Evolutionary conservation across 768 basidiomycete species (phyloP).

Genomic region (Rhizopogon vesiculosus): DNA sequence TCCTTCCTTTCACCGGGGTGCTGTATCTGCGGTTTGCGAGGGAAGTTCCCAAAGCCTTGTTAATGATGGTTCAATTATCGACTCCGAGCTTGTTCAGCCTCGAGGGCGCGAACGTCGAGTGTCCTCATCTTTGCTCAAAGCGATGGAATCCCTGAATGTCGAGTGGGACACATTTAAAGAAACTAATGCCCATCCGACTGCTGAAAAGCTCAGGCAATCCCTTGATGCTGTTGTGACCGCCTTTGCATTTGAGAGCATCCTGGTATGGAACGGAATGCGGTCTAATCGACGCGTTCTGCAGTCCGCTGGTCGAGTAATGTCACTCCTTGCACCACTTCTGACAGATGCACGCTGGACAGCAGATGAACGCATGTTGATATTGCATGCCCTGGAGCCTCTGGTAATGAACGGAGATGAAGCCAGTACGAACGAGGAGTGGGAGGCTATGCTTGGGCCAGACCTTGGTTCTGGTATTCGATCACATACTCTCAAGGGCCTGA

Average conservation of each 20-base stretch:
- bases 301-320: slow-evolving; percentile 49
- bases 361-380: slow-evolving; percentile 59
- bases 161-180: slow-evolving; percentile 46
- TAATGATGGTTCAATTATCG: background rate
- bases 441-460: slow-evolving; percentile 45
- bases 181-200: slow-evolving; percentile 35
- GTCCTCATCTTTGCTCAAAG: slow-evolving; percentile 58
- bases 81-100: slow-evolving; percentile 39
- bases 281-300: slow-evolving; percentile 61
- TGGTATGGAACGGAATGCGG: slow-evolving; percentile 60
- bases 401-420: slow-evolving; percentile 35
- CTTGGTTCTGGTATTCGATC: slow-evolving; percentile 58
- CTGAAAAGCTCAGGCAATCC: slow-evolving; percentile 59
- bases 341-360: slow-evolving; percentile 44
- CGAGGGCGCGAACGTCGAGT: slow-evolving; percentile 56
- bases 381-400: slow-evolving; percentile 64
- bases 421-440: slow-evolving; percentile 27
- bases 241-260: slow-evolving; percentile 63
- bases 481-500: slow-evolving; percentile 40
- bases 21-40: background rate
- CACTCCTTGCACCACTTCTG: slow-evolving; percentile 38
- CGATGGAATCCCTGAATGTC: slow-evolving; percentile 44
- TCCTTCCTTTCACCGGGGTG: slow-evolving; percentile 32
- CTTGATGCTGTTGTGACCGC: slow-evolving; percentile 67
- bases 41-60: background rate